Conservation (phyloP, 2,329 filamentous ascomycete species). For the Hypoxylon rubiginosum region DNA sequence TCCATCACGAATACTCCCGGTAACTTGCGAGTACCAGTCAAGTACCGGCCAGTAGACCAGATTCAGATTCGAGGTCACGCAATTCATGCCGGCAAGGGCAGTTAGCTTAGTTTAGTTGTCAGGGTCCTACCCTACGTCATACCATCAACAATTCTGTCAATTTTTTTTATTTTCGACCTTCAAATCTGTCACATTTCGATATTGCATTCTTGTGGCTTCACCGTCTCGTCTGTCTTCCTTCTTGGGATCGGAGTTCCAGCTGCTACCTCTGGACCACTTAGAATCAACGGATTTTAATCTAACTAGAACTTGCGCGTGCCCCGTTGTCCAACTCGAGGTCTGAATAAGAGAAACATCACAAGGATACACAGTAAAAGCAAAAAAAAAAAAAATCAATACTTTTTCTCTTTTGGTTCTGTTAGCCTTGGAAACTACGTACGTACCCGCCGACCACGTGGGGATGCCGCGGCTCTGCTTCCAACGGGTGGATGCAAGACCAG, state of each 20-base stretch:
- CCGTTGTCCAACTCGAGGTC: neutral
- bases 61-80: neutral
- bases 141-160: neutral
- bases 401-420: neutral
- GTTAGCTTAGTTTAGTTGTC: neutral
- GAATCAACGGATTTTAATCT: neutral
- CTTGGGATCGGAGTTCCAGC: constrained; percentile 2
- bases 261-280: neutral
- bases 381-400: neutral
- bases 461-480: constrained; percentile 27
- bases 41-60: neutral
- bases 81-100: neutral
- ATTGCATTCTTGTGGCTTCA: neutral
- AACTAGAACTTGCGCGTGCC: neutral
- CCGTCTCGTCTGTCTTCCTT: neutral
- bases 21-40: constrained; percentile 3
- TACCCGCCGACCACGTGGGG: constrained; percentile 22
- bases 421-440: constrained; percentile 1
- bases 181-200: neutral
- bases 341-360: neutral
- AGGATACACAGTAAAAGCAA: neutral
- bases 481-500: constrained; percentile 8
- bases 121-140: neutral
- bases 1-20: neutral
- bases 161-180: neutral